phyloP scores from a whole-genome alignment of 257 asterid genomes.

The Oldenlandia corymbosa region DNA sequence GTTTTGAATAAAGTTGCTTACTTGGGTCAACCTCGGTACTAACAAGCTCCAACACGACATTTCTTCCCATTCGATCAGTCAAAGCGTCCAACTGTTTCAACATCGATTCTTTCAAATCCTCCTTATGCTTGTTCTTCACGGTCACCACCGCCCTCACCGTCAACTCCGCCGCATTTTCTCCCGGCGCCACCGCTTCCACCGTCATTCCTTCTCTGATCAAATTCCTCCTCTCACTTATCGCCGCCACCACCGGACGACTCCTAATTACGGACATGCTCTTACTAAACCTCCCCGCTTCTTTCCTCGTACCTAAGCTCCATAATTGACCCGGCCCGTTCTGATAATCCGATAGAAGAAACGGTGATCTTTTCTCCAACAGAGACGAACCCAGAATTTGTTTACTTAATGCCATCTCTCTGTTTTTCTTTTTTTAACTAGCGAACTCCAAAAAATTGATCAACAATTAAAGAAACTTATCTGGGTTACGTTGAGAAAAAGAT shows the following conservation, averaged over 20 bases:
- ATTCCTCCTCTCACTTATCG: slow-evolving; percentile 57
- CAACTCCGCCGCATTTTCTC: slow-evolving; percentile 63
- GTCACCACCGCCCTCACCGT: slow-evolving; percentile 84
- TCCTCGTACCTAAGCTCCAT: slow-evolving; percentile 21
- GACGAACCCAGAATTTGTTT: slow-evolving; percentile 63
- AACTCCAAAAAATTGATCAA: too few species aligned
- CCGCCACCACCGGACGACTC: slow-evolving; percentile 43
- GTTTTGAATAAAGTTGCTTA: slow-evolving; percentile 24
- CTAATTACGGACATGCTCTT: not conserved
- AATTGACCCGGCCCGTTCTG: slow-evolving; percentile 17
- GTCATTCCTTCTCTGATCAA: slow-evolving; percentile 63
- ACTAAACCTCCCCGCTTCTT: slow-evolving; percentile 1
- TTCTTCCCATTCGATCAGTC: slow-evolving; percentile 73
- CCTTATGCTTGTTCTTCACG: slow-evolving; percentile 70
- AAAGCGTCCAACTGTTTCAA: slow-evolving; percentile 73
- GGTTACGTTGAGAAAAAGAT: too few species aligned
- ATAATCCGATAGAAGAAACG: slow-evolving; percentile 18
- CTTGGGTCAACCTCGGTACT: slow-evolving; percentile 83
- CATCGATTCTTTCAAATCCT: slow-evolving; percentile 62
- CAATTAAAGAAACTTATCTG: too few species aligned
- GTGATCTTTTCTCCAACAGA: slow-evolving; percentile 30
- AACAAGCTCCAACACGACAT: slow-evolving; percentile 63
- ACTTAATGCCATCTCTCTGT: slow-evolving; percentile 48
- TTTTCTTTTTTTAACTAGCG: too few species aligned
- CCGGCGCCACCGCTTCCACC: slow-evolving; percentile 26